A percentile compares a stretch with the other conserved stretches of the same genome.
These are phyloP conservation scores for Podaxis sp. DNA, from an alignment of 768 basidiomycete species.

Conservation along the genomic window DNA sequence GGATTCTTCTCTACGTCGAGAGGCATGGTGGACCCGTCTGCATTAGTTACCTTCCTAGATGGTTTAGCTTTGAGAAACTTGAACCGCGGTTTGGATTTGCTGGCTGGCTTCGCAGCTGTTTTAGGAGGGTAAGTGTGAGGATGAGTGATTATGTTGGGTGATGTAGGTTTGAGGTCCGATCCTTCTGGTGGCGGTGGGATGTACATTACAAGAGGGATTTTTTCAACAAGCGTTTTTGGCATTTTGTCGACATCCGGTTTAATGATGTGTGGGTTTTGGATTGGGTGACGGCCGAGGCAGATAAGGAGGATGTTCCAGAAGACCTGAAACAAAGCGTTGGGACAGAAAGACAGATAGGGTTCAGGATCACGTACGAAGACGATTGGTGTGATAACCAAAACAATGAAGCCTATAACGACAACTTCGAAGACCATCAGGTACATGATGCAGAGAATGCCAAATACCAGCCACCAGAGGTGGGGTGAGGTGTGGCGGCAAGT, in stretches of 20 bases:
- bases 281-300: constrained; percentile 74
- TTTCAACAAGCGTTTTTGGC: constrained; percentile 65
- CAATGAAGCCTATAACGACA: constrained; percentile 66
- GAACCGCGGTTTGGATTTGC: constrained; percentile 42
- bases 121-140: constrained; percentile 63
- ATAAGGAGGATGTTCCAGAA: constrained; percentile 77
- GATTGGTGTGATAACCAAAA: constrained; percentile 77
- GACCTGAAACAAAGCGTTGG: constrained; percentile 36
- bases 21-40: constrained; percentile 3
- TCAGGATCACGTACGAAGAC: constrained; percentile 54
- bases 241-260: constrained; percentile 78
- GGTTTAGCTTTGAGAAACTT: constrained; percentile 41
- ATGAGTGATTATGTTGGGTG: constrained; percentile 40
- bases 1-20: constrained; percentile 10
- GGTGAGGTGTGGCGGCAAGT: constrained; percentile 72
- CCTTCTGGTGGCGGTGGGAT: constrained; percentile 73
- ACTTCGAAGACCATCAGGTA: constrained; percentile 71
- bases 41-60: constrained; percentile 13
- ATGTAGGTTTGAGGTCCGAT: constrained; percentile 26
- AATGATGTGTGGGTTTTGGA: constrained; percentile 69
- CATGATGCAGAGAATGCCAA: constrained; percentile 75
- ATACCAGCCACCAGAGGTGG: constrained; percentile 84
- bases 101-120: constrained; percentile 18
- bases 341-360: constrained; percentile 6
- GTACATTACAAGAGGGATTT: constrained; percentile 81